A percentile compares a stretch with the other conserved stretches of the same genome.
phyloP scores from a whole-genome alignment of 345 rosid genomes.

The Linum lewisii region DNA sequence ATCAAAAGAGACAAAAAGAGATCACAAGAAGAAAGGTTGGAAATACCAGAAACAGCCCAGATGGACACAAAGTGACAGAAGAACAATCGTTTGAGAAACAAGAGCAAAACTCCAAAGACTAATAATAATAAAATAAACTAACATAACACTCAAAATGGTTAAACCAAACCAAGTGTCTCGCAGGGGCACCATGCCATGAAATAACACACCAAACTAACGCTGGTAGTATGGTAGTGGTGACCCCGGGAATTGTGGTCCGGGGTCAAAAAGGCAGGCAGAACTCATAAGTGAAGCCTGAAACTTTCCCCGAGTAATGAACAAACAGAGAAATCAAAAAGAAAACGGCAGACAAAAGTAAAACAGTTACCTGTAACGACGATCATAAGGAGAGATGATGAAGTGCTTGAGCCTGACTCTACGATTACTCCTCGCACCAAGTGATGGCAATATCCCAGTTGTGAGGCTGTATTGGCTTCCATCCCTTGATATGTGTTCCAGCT shows the following conservation, averaged over 20 bases:
- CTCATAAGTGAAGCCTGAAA: background rate
- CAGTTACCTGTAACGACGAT: conserved; percentile 68
- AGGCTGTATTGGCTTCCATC: conserved; percentile 87
- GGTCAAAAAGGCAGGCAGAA: background rate
- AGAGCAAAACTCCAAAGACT: background rate
- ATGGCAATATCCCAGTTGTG: conserved; percentile 69
- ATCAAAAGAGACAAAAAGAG: conserved; percentile 2
- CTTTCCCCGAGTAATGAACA: background rate
- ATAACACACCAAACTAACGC: background rate
- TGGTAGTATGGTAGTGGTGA: too few relatives aligned
- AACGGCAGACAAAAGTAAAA: background rate
- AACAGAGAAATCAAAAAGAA: background rate
- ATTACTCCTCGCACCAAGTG: conserved; percentile 83
- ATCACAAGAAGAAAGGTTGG: background rate
- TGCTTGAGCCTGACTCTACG: conserved; percentile 57
- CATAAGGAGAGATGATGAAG: conserved; percentile 64
- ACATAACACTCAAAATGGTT: too few relatives aligned
- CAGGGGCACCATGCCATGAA: background rate
- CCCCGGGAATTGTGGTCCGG: background rate
- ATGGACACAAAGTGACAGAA: background rate
- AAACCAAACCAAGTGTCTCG: too few relatives aligned
- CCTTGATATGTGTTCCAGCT: conserved; percentile 67
- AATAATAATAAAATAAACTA: too few relatives aligned
- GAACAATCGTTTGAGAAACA: background rate
- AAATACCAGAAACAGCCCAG: background rate